Percentiles rank a stretch among this genome's conserved stretches.
These are phyloP conservation scores for Paspalum vaginatum DNA, from an alignment of 176 grass and related monocot genomes.

Conservation along the genomic window DNA sequence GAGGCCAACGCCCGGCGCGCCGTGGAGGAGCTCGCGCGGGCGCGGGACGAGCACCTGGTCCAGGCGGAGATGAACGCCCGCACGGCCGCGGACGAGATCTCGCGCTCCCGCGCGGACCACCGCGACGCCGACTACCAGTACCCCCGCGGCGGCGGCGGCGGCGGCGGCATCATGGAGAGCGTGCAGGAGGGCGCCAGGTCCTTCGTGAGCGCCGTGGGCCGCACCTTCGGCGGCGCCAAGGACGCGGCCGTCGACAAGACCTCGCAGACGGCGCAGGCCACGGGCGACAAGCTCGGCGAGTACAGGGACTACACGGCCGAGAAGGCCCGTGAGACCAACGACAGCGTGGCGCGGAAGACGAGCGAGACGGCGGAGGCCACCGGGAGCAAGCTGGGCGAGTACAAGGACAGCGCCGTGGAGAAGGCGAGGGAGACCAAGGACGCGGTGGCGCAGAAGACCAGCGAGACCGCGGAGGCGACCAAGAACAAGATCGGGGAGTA, in stretches of 20 bases:
- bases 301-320: constrained; percentile 18
- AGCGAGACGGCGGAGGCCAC: constrained; percentile 47
- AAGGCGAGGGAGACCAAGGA: constrained; percentile 54
- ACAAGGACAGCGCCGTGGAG: constrained; percentile 54
- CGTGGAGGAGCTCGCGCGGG: constrained; percentile 48
- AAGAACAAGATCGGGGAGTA: constrained; percentile 57
- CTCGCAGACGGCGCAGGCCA: constrained; percentile 30
- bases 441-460: constrained; percentile 46
- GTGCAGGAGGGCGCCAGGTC: constrained; percentile 64
- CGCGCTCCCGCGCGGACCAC: constrained; percentile 44
- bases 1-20: constrained; percentile 36
- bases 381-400: constrained; percentile 49
- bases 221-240: constrained; percentile 42
- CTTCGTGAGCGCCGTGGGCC: constrained; percentile 43
- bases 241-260: constrained; percentile 40
- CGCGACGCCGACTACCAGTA: background rate
- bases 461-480: constrained; percentile 47
- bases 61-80: constrained; percentile 52
- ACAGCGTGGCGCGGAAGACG: constrained; percentile 34
- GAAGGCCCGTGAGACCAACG: constrained; percentile 47
- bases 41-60: constrained; percentile 53
- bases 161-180: constrained; percentile 66
- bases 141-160: background rate
- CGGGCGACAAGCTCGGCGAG: constrained; percentile 31
- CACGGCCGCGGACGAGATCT: constrained; percentile 60